Base-by-base conservation (phyloP, 2,329 filamentous ascomycete genomes). In the Stagonosporopsis rhizophila region DNA sequence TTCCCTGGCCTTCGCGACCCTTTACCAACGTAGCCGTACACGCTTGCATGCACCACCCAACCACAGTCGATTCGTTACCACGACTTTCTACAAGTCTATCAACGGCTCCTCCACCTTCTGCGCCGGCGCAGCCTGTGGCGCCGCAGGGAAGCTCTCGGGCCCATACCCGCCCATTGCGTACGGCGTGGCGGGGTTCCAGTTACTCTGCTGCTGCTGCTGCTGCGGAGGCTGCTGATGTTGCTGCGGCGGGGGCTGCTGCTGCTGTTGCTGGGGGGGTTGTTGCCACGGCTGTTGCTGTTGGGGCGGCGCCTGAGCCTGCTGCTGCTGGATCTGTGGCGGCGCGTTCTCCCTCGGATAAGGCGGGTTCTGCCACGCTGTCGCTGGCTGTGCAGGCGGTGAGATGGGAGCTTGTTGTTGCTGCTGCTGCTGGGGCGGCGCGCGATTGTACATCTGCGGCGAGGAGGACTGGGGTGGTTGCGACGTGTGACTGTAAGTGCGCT, bases 101-200 rank as follows among this genome's bases (percentile, higher is more conserved):
- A 95, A 77, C 56, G 87, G 89, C 76, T 94, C 91, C 75, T 94
- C 90, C 1, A 79, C 82, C 64, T 82, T 79, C 17, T 79, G 76
- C 52, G 75, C 70, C 48, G 84, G 86, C 25, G 65, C 67, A 12
- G 70, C 41, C 34, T 87, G 84, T 15, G 87, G 87, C 25, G 85
- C 86, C 2, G 84, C 80, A 1, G 89, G 89, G 67, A 91, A 91
- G 77, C 81, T 53, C 75, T 72, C 66, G 69, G 80, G 68, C 68
- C 80, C 53, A 73, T 79, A 61, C 61, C 74, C 54, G 69, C 77
- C 61, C 68, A 72, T 63, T 64, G 78, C 62, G 76, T 73, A 76
- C 4, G 73, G 75, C 11, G 53, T 56, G 14, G 70, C 73, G 3
- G 70, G 71, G 19, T 74, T 74, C 62, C 72, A 75, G 11, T 64